phyloP scores from a whole-genome alignment of 1,139 yeast genomes.

The Kluyveromyces marxianus region DNA sequence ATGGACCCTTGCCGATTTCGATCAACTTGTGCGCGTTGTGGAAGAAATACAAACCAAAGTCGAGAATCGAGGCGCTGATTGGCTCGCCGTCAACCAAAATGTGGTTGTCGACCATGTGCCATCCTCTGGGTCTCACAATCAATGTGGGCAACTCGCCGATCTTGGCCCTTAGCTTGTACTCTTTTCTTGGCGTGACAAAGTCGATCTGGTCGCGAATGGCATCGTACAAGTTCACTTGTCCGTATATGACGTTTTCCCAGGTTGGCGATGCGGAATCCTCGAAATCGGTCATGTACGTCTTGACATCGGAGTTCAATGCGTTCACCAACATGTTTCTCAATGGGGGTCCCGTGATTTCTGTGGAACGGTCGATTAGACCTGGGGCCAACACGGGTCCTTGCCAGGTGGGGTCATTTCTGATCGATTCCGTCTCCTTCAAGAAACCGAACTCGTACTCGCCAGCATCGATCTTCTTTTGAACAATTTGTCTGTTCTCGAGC shows the following conservation, averaged over 20 bases:
- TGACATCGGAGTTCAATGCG: slow-evolving; percentile 82
- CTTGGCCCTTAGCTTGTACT: slow-evolving; percentile 40
- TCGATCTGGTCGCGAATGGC: slow-evolving; percentile 65
- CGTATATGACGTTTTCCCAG: slow-evolving; percentile 80
- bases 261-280: slow-evolving; percentile 96
- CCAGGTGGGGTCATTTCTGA: slow-evolving; percentile 70
- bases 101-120: slow-evolving; percentile 77
- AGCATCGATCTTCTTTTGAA: slow-evolving; percentile 52
- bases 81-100: slow-evolving; percentile 66
- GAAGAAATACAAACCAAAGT: slow-evolving; percentile 68
- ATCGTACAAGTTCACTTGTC: slow-evolving; percentile 89
- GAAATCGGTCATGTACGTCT: slow-evolving; percentile 91
- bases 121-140: slow-evolving; percentile 81
- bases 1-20: slow-evolving; percentile 62
- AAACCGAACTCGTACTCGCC: slow-evolving; percentile 52
- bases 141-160: slow-evolving; percentile 58
- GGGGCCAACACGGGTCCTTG: slow-evolving; percentile 61
- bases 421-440: slow-evolving; percentile 55
- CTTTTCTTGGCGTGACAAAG: slow-evolving; percentile 44
- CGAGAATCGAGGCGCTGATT: slow-evolving; percentile 68
- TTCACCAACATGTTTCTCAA: slow-evolving; percentile 89
- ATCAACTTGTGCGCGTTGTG: slow-evolving; percentile 57
- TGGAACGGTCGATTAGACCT: slow-evolving; percentile 61
- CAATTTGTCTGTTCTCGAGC: slow-evolving; percentile 51
- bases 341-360: slow-evolving; percentile 88